Evolutionary conservation across 345 rosid genomes (phyloP), one percentile per base, ranked within the genome.

Genomic region (Orychophragmus violaceus): DNA sequence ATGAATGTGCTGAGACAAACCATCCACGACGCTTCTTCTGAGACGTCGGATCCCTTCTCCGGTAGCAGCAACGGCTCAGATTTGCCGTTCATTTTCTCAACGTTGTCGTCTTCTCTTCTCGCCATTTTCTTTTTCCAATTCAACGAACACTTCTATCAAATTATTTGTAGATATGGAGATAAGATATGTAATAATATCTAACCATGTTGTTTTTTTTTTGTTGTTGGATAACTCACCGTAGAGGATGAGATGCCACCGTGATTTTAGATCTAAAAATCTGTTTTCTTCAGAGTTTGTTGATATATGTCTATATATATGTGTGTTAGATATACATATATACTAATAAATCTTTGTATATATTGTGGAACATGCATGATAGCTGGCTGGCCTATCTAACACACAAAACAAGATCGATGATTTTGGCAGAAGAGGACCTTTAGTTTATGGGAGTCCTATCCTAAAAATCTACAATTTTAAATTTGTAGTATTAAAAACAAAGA

Each of bases 1-100:
- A 84, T 49, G 63, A 61, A 70, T 4, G 88, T 81, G 75, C 85
- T 80, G 39, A 84, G 62, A 24, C 30, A 63, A 74, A 84, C 88
- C 83, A 79, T 79, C 57, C 78, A 48, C 13, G 81, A 61, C 2
- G 53, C 79, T 33, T 66, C 69, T 44, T 63, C 71, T 37, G 70
- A 48, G 22, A 41, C 72, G 60, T 62, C 33, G 1, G 66, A 29
- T 44, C 25, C 65, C 4, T 21, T 61, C 46, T 71, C 55, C 46
- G 56, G 59, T 36, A 10, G 27, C 13, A 83, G 29, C 59, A 83
- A 79, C 66, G 85, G 85, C 55, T 81, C 74, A 12, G 70, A 35
- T 61, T 45, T 62, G 0, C 36, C 74, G 5, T 62, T 33, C 53
- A 0, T 28, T 42, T 18, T 74, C 65, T 62, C 65, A 53, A 27